Evolutionary conservation across 306 rosid genomes (phyloP).

Genomic region (Rosa lucieae): DNA sequence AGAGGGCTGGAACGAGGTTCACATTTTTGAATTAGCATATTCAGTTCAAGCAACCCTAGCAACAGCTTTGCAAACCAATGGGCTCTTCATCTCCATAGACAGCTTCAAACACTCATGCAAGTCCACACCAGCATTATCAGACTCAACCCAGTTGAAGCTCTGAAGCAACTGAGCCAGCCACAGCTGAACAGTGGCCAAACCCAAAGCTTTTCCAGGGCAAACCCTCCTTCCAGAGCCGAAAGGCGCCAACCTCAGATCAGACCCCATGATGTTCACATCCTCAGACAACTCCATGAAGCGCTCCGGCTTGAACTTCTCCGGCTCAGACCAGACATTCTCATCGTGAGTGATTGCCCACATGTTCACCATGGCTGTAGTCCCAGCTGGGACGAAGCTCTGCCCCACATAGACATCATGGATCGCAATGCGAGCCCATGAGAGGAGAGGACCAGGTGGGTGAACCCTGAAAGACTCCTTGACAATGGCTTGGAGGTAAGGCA

Average conservation of each 20-base stretch:
- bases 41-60: slow-evolving; percentile 31
- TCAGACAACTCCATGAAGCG: slow-evolving; percentile 28
- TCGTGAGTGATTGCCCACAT: slow-evolving; percentile 55
- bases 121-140: slow-evolving; percentile 14
- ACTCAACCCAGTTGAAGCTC: slow-evolving; percentile 30
- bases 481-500: slow-evolving; percentile 40
- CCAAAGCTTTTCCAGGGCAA: slow-evolving; percentile 46
- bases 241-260: slow-evolving; percentile 44
- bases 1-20: too few relatives aligned
- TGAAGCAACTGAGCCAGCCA: slow-evolving; percentile 45
- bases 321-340: slow-evolving; percentile 33
- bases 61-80: slow-evolving; percentile 36
- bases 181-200: slow-evolving; percentile 37
- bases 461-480: slow-evolving; percentile 46
- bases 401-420: slow-evolving; percentile 33
- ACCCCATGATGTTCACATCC: slow-evolving; percentile 32
- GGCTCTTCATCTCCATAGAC: slow-evolving; percentile 44
- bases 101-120: slow-evolving; percentile 40
- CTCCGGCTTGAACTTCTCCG: slow-evolving; percentile 36
- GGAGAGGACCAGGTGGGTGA: slow-evolving; percentile 52
- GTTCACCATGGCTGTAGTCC: slow-evolving; percentile 52
- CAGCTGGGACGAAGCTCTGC: slow-evolving; percentile 29
- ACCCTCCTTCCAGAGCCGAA: slow-evolving; percentile 52
- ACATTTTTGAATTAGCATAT: too few relatives aligned
- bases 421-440: slow-evolving; percentile 51